phyloP scores from a whole-genome alignment of 108 stramenopile genomes.

The Parmales sp. region DNA sequence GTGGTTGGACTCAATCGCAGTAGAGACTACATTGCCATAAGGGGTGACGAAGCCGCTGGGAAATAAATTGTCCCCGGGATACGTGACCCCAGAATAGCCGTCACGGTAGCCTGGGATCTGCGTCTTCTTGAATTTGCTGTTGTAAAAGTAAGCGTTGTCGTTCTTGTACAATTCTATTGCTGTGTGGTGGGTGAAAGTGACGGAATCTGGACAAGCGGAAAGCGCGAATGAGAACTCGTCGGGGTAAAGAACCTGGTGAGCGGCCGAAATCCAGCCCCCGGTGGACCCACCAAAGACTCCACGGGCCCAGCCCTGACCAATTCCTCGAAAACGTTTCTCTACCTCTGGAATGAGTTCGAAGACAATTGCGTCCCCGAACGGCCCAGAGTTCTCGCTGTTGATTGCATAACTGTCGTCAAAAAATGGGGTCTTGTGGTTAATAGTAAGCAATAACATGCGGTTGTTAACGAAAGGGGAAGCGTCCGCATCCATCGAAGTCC shows the following conservation, averaged over 20 bases:
- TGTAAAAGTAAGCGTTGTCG: constrained; percentile 12
- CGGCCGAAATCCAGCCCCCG: constrained; percentile 4
- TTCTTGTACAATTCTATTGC: background rate
- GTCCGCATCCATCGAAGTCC: background rate
- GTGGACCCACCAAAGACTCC: background rate
- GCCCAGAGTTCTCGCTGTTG: background rate
- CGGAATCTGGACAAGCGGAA: background rate
- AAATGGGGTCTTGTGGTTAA: background rate
- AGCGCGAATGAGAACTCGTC: background rate
- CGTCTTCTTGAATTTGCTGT: background rate
- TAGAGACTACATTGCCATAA: background rate
- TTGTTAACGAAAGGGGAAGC: background rate
- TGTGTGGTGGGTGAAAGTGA: constrained; percentile 3
- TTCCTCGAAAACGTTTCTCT: background rate
- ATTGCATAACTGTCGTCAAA: constrained; percentile 4
- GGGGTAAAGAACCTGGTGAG: constrained; percentile 3
- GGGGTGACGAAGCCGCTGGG: background rate
- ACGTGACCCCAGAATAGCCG: background rate
- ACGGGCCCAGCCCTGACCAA: constrained; percentile 6
- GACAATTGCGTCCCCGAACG: background rate
- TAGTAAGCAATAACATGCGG: background rate
- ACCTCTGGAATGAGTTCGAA: constrained; percentile 7
- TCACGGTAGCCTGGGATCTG: background rate
- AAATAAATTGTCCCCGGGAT: no score
- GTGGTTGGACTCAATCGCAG: background rate